Evolutionary conservation across 139 green algal species (phyloP).

Genomic region (Chlorella sp.): DNA sequence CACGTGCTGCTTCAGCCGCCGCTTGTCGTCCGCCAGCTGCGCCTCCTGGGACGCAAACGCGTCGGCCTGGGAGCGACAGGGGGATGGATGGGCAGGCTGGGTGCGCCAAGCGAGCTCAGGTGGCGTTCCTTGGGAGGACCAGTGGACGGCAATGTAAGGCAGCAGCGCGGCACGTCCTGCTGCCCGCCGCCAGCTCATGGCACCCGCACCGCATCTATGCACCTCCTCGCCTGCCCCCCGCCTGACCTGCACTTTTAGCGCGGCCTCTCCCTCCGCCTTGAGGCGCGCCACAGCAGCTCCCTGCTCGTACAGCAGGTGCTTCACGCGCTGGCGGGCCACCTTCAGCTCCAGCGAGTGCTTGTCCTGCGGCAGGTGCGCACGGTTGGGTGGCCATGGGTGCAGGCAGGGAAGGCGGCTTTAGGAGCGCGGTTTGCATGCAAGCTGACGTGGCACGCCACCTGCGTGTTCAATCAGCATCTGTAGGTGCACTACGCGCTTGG

Average conservation of each 20-base stretch:
- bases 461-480: too few relatives aligned
- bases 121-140: too few relatives aligned
- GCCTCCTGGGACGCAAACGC: conserved; percentile 70
- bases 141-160: too few relatives aligned
- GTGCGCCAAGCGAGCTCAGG: too few relatives aligned
- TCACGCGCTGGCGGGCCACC: conserved; percentile 96
- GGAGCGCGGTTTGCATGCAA: too few relatives aligned
- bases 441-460: too few relatives aligned
- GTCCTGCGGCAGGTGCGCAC: conserved; percentile 62
- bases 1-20: conserved; percentile 80
- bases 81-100: background rate
- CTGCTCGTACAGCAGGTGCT: conserved; percentile 96
- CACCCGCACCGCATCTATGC: too few relatives aligned
- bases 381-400: background rate
- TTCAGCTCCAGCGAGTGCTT: conserved; percentile 90
- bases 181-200: too few relatives aligned
- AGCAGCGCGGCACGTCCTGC: too few relatives aligned
- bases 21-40: conserved; percentile 83
- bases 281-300: conserved; percentile 88
- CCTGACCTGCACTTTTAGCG: conserved; percentile 79
- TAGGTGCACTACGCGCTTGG: too few relatives aligned
- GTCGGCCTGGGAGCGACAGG: conserved; percentile 36
- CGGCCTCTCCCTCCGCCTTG: conserved; percentile 86
- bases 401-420: too few relatives aligned
- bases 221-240: too few relatives aligned